These are phyloP conservation scores for Brassica rapa DNA, from an alignment of 345 rosid genomes.

Conservation along the genomic window DNA sequence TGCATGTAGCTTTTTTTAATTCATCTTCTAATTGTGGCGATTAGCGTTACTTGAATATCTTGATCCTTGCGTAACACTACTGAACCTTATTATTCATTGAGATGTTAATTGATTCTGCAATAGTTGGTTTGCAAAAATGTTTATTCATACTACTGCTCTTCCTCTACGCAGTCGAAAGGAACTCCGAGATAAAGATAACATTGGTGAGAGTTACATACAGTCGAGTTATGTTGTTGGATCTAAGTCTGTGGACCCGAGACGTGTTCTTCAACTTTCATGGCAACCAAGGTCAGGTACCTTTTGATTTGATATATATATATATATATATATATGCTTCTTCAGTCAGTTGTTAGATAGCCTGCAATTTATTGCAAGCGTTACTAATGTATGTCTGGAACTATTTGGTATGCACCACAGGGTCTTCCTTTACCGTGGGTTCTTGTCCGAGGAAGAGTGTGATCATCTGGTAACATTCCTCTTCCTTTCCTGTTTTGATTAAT, in stretches of 20 bases:
- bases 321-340: not conserved
- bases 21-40: no score
- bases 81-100: no score
- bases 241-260: conserved; percentile 60
- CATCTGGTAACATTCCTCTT: conserved; percentile 56
- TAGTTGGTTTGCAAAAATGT: no score
- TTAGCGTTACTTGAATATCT: no score
- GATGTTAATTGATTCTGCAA: not conserved
- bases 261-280: conserved; percentile 77
- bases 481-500: not conserved
- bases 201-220: conserved; percentile 21
- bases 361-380: not conserved
- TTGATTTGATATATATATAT: not conserved
- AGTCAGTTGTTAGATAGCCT: not conserved
- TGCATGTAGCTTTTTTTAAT: not conserved
- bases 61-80: no score
- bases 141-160: no score
- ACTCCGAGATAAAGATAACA: conserved; percentile 51
- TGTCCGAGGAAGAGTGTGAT: conserved; percentile 76
- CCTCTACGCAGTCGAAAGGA: conserved; percentile 57
- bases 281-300: conserved; percentile 94
- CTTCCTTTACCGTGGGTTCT: conserved; percentile 66
- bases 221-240: conserved; percentile 40
- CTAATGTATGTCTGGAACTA: conserved; percentile 21
- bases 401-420: conserved; percentile 54